Evolutionary conservation across 2,329 filamentous ascomycete genomes (phyloP).

Genomic region (Magnaporthales sp.): DNA sequence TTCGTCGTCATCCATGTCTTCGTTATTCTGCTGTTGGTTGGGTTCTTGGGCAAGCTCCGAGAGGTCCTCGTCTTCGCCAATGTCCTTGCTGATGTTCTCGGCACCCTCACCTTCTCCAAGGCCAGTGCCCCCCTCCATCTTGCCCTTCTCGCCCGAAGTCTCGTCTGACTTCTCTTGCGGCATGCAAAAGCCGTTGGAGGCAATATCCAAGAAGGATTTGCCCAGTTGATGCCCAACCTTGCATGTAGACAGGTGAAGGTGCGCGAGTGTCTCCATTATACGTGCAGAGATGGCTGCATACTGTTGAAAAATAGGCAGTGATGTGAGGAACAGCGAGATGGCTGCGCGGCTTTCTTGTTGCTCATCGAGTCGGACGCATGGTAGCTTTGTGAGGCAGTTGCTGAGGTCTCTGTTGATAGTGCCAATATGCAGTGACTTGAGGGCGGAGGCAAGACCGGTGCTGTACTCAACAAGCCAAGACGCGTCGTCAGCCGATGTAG

Average conservation of each 20-base stretch:
- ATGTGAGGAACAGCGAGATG: slow-evolving; percentile 48
- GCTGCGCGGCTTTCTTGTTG: slow-evolving; percentile 32
- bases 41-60: slow-evolving; percentile 83
- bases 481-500: slow-evolving; percentile 49
- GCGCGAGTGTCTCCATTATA: slow-evolving; percentile 47
- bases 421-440: slow-evolving; percentile 50
- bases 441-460: slow-evolving; percentile 39
- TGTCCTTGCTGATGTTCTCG: slow-evolving; percentile 96
- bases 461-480: slow-evolving; percentile 54
- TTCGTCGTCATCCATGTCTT: slow-evolving; percentile 68
- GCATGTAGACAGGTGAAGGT: slow-evolving; percentile 61
- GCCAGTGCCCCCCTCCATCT: slow-evolving; percentile 84
- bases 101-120: slow-evolving; percentile 91
- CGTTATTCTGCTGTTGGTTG: slow-evolving; percentile 54
- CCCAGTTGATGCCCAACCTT: slow-evolving; percentile 69
- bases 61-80: slow-evolving; percentile 87
- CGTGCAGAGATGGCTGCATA: slow-evolving; percentile 56
- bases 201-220: slow-evolving; percentile 70
- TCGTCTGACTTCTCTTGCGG: slow-evolving; percentile 73
- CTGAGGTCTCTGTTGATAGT: slow-evolving; percentile 39
- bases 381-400: slow-evolving; percentile 27
- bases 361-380: slow-evolving; percentile 27
- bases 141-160: slow-evolving; percentile 60
- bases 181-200: slow-evolving; percentile 82
- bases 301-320: slow-evolving; percentile 65